Evolutionary conservation across 352 stramenopile species (phyloP), one percentile per base, ranked within the genome.

Genomic region (Ophiocytium majus): DNA sequence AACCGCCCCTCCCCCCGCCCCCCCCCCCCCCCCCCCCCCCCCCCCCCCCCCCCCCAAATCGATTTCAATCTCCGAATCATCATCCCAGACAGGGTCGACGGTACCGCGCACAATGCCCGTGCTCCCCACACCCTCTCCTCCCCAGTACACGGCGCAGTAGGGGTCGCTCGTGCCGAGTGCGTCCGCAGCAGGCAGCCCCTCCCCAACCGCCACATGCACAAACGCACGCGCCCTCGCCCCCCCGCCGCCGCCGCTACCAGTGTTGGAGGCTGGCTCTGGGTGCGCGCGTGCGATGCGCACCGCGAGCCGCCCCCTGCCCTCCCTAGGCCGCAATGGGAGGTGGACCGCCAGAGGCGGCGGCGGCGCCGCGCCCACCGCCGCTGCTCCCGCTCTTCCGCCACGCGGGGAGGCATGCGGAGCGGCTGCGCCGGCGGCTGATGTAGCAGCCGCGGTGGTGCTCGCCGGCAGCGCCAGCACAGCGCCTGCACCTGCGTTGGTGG

Each of bases 111-210:
- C 31, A 17, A 37, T 17, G 34, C 64, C 17, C 31, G 64, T 37
- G 5, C 34, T 76, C 5, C 64, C 64, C 5, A 76, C 34, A 17
- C 5, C 5, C 64, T 17, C 34, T 10, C 64, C 64, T 10, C 64
- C 64, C 64, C 64, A 76, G 64, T 76, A 76, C 76, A 88, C 84
- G 74, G 76, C 80, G 63, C 86, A 90, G 84, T 90, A 90, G 10
- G 86, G 85, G 63, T 90, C 86, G 35, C 82, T 88, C 49, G 86
- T 63, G 63, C 82, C 85, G 66, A 86, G 57, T 17, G 85, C 85
- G 50, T 90, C 86, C 33, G 86, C 86, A 63, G 85, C 85, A 10
- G 84, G 84, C 66, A 90, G 31, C 35, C 88, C 82, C 36, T 88
- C 84, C 5, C 76, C 84, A 33, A 63, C 35, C 63, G 81, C 64